Evolutionary conservation across 2,329 filamentous ascomycete species (phyloP).

Genomic region (Microdochium bolleyi): DNA sequence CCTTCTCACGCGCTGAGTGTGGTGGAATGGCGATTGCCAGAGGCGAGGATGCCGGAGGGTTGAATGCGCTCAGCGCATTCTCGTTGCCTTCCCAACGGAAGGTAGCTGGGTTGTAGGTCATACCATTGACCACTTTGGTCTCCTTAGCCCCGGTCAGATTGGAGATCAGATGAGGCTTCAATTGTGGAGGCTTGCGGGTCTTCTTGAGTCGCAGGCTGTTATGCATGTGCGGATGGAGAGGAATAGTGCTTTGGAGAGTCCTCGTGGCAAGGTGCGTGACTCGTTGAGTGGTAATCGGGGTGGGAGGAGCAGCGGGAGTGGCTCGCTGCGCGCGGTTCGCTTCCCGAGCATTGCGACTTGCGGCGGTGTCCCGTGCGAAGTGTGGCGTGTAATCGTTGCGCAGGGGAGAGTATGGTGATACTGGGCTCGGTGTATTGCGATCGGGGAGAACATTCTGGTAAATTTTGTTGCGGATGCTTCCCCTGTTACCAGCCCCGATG

Average conservation of each 20-base stretch:
- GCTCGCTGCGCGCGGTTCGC: constrained; percentile 52
- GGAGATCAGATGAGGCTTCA: constrained; percentile 83
- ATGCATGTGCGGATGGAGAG: constrained; percentile 32
- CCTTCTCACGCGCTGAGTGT: constrained; percentile 43
- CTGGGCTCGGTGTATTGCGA: constrained; percentile 43
- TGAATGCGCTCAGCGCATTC: constrained; percentile 72
- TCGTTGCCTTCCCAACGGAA: constrained; percentile 97
- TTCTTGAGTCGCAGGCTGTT: constrained; percentile 35
- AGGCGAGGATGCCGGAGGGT: constrained; percentile 49
- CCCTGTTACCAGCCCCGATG: constrained; percentile 59
- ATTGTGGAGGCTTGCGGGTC: constrained; percentile 45
- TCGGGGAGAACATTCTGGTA: constrained; percentile 48
- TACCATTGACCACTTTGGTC: constrained; percentile 83
- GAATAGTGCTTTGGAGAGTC: constrained; percentile 34
- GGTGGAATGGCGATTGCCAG: constrained; percentile 38
- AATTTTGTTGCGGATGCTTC: constrained; percentile 46
- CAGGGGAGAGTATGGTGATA: constrained; percentile 49
- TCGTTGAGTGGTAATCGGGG: constrained; percentile 47
- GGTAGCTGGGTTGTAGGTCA: constrained; percentile 86
- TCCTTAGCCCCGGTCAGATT: constrained; percentile 69
- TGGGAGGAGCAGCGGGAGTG: constrained; percentile 43
- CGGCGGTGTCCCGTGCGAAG: constrained; percentile 58
- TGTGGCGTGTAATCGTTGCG: constrained; percentile 46
- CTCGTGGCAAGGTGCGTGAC: constrained; percentile 44
- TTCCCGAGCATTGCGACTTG: constrained; percentile 58